These are phyloP conservation scores for Saccharomycopsis selenospora DNA, from an alignment of 805 yeast species.

Conservation along the genomic window DNA sequence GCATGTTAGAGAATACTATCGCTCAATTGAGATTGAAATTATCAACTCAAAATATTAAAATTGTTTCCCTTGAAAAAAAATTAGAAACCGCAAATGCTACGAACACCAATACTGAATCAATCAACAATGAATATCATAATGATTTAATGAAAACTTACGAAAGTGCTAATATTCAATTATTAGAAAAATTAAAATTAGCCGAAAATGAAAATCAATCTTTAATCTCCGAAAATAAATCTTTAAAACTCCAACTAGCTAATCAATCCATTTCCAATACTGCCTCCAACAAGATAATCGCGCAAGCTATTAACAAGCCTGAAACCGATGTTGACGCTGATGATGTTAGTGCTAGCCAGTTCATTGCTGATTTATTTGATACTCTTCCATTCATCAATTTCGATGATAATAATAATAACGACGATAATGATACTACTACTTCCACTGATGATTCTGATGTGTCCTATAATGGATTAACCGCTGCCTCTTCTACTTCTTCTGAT, in stretches of 20 bases:
- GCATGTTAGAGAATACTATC: neutral
- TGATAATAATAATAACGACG: neutral
- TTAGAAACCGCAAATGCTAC: neutral
- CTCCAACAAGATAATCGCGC: neutral
- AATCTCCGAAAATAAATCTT: neutral
- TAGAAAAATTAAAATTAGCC: conserved; percentile 18
- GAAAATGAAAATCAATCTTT: conserved; percentile 19
- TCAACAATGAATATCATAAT: neutral
- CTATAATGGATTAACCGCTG: too few relatives aligned
- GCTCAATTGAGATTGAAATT: conserved; percentile 1
- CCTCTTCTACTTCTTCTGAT: too few relatives aligned
- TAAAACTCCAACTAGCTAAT: neutral
- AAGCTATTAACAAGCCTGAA: neutral
- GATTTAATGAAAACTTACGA: conserved; percentile 13
- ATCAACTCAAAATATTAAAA: neutral
- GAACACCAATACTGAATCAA: neutral
- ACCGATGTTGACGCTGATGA: neutral
- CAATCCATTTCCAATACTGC: neutral
- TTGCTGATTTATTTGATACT: conserved; percentile 17
- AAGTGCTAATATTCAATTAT: conserved; percentile 15
- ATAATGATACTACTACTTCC: too few relatives aligned
- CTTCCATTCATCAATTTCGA: conserved; percentile 12
- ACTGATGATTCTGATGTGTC: too few relatives aligned
- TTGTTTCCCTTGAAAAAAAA: neutral
- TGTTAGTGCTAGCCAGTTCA: conserved; percentile 11